Evolutionary conservation across 345 rosid genomes (phyloP).

Genomic region (Heritiera fomes): DNA sequence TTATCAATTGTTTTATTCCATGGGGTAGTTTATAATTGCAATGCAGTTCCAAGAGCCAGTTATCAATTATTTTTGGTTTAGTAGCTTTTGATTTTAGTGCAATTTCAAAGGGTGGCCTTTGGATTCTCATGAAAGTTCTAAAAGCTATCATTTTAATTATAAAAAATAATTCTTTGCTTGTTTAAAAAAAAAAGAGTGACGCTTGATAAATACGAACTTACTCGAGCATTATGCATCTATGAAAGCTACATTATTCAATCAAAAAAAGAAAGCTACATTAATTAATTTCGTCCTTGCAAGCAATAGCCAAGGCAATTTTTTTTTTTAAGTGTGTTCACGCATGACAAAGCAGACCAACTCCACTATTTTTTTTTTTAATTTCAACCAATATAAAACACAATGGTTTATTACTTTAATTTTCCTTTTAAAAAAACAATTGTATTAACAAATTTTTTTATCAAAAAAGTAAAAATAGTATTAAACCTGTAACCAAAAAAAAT

Average conservation of each 20-base stretch:
- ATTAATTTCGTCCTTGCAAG: conserved; percentile 32
- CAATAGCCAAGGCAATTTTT: not conserved
- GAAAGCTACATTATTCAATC: conserved; percentile 27
- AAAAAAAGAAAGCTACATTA: conserved; percentile 27
- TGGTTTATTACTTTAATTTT: no score
- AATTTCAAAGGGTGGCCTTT: not conserved
- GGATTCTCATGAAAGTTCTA: no score
- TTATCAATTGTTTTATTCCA: not conserved
- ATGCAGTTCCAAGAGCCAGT: not conserved
- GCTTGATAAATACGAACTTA: conserved; percentile 10
- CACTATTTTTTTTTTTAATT: not conserved
- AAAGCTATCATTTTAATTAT: not conserved
- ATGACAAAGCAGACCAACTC: not conserved
- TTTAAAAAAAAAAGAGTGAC: not conserved
- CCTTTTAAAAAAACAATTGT: no score
- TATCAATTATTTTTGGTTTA: not conserved
- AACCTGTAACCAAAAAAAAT: no score
- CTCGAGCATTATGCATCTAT: not conserved
- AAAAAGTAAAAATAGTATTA: not conserved
- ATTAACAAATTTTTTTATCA: no score
- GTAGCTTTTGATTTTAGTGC: not conserved
- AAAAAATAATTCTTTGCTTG: not conserved
- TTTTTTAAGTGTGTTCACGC: no score
- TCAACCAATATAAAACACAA: no score
- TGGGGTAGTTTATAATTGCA: not conserved